Conservation (phyloP, 345 rosid species). For the Erucastrum elatum region DNA sequence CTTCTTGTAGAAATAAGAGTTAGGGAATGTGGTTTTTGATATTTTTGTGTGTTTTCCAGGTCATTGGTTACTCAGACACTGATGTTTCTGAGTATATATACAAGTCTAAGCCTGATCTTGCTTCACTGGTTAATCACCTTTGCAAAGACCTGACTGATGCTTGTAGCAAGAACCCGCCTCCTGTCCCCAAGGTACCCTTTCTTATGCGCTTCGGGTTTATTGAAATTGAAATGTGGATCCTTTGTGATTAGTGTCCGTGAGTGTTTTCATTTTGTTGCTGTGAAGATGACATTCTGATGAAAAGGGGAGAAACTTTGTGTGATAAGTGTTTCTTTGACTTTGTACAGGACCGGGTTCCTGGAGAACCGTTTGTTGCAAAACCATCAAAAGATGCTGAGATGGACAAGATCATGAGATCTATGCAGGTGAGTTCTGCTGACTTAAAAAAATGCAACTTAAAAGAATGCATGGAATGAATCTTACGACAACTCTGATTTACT, state of each 20-base stretch:
- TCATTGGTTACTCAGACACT: slow-evolving; percentile 89
- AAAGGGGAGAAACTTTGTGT: background rate
- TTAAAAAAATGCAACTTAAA: no score
- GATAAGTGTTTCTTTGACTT: slow-evolving; percentile 13
- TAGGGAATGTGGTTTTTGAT: background rate
- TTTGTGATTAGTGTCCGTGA: background rate
- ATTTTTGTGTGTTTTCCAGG: slow-evolving; percentile 46
- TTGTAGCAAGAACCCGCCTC: slow-evolving; percentile 75
- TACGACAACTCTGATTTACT: background rate
- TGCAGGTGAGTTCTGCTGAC: slow-evolving; percentile 57
- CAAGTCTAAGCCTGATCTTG: slow-evolving; percentile 62
- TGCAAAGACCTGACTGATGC: slow-evolving; percentile 75
- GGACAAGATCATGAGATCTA: slow-evolving; percentile 89
- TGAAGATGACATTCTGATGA: background rate
- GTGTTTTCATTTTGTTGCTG: background rate
- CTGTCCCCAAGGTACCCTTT: slow-evolving; percentile 70
- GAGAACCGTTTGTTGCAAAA: slow-evolving; percentile 85
- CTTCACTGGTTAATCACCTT: slow-evolving; percentile 59
- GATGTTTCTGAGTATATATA: slow-evolving; percentile 87
- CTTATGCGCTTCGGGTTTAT: background rate
- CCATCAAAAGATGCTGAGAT: slow-evolving; percentile 95
- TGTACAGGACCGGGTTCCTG: slow-evolving; percentile 73
- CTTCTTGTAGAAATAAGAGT: background rate
- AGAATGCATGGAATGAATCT: background rate
- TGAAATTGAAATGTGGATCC: background rate